Evolutionary conservation across 2,329 filamentous ascomycete species (phyloP).

Genomic region (Emmonsiellopsis sp.): DNA sequence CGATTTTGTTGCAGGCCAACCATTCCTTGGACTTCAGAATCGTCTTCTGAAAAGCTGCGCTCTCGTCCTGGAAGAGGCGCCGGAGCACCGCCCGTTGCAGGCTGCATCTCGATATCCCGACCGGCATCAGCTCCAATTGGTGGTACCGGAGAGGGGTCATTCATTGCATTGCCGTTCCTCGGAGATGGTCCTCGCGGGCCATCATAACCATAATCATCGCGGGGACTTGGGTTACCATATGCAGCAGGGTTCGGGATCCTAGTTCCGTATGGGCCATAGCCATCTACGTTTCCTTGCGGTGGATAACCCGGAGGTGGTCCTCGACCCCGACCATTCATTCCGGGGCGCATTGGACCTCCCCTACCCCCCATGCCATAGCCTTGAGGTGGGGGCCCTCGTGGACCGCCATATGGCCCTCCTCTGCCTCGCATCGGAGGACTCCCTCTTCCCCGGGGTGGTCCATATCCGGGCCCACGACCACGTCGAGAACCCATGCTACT

Average conservation of each 20-base stretch:
- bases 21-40: slow-evolving; percentile 66
- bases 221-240: slow-evolving; percentile 24
- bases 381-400: slow-evolving; percentile 25
- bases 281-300: slow-evolving; percentile 28
- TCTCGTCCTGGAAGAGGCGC: slow-evolving; percentile 4
- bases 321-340: slow-evolving; percentile 35
- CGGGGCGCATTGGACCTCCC: slow-evolving; percentile 27
- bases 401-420: slow-evolving; percentile 29
- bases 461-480: slow-evolving; percentile 36
- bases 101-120: slow-evolving; percentile 74
- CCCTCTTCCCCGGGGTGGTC: slow-evolving; percentile 46
- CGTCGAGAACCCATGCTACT: slow-evolving; percentile 36
- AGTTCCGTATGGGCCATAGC: slow-evolving; percentile 27
- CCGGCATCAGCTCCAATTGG: slow-evolving; percentile 40
- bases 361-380: slow-evolving; percentile 35
- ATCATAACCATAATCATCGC: slow-evolving; percentile 18
- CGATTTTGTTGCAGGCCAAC: slow-evolving; percentile 57
- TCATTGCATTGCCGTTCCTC: slow-evolving; percentile 21
- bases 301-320: slow-evolving; percentile 45
- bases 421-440: slow-evolving; percentile 41
- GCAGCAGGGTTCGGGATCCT: slow-evolving; percentile 18
- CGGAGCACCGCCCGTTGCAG: slow-evolving; percentile 44
- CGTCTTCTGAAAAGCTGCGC: slow-evolving; percentile 44
- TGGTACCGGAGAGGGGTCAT: slow-evolving; percentile 7
- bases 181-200: slow-evolving; percentile 23